Evolutionary conservation across 495 filamentous ascomycete species (phyloP).

Genomic region (Penicillium desertorum): DNA sequence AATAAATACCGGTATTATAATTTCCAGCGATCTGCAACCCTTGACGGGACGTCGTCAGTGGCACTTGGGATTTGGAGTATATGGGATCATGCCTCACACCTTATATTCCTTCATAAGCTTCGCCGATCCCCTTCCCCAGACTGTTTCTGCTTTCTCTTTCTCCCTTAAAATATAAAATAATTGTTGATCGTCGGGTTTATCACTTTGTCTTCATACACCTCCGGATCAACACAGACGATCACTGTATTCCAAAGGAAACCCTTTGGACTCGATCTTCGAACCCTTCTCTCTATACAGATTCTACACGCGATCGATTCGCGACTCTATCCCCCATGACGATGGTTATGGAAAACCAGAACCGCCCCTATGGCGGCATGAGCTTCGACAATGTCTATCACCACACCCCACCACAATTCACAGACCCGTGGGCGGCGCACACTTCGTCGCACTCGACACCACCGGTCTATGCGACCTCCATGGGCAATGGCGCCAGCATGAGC

Average conservation of each 20-base stretch:
- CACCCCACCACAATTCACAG: constrained; percentile 81
- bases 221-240: constrained; percentile 26
- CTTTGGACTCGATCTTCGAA: background rate
- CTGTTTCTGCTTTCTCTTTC: constrained; percentile 33
- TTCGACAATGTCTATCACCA: constrained; percentile 78
- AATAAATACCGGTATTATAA: constrained; percentile 17
- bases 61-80: constrained; percentile 36
- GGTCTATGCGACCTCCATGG: constrained; percentile 58
- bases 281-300: constrained; percentile 21
- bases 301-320: constrained; percentile 20
- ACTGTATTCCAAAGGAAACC: background rate
- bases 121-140: constrained; percentile 70
- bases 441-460: constrained; percentile 56
- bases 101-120: constrained; percentile 64
- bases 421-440: constrained; percentile 75
- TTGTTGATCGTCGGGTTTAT: constrained; percentile 29
- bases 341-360: constrained; percentile 86
- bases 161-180: constrained; percentile 28
- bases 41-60: constrained; percentile 51
- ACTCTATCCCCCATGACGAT: constrained; percentile 65
- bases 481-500: constrained; percentile 55
- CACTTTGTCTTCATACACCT: constrained; percentile 35
- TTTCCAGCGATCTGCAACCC: constrained; percentile 47
- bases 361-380: constrained; percentile 73
- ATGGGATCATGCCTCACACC: constrained; percentile 32